phyloP scores from a whole-genome alignment of 2,329 filamentous ascomycete species.

The Aspergillus carbonarius region DNA sequence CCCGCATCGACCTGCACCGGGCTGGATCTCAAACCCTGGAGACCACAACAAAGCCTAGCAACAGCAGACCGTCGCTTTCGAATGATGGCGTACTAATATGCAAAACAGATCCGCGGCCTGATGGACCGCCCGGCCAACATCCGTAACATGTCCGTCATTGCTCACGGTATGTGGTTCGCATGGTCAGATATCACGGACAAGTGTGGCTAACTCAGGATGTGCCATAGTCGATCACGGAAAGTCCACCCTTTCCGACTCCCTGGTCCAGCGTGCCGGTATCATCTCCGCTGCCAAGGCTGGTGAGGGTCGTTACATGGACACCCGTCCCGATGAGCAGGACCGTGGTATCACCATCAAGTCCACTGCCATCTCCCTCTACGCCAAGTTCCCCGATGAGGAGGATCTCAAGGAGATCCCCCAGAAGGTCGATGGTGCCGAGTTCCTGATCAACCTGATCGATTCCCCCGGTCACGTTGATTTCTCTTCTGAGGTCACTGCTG shows the following conservation, averaged over 20 bases:
- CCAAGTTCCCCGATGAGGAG: slow-evolving; percentile 73
- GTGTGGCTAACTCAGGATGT: neutral
- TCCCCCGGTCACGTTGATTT: slow-evolving; percentile 99
- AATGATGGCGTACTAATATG: slow-evolving; percentile 1
- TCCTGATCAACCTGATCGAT: slow-evolving; percentile 99
- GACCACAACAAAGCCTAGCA: neutral
- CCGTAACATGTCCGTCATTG: slow-evolving; percentile 99
- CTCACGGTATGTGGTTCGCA: slow-evolving; percentile 66
- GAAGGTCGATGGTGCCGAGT: slow-evolving; percentile 87
- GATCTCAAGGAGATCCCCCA: slow-evolving; percentile 93
- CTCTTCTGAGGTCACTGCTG: slow-evolving; percentile 98
- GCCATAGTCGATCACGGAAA: slow-evolving; percentile 92
- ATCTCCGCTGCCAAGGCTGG: slow-evolving; percentile 98
- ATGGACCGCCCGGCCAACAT: slow-evolving; percentile 61
- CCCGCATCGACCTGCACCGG: neutral
- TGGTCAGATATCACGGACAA: no score
- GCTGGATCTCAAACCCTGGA: neutral
- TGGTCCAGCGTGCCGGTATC: slow-evolving; percentile 98
- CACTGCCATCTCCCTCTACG: slow-evolving; percentile 98
- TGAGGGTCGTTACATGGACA: slow-evolving; percentile 94
- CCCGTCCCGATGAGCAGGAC: slow-evolving; percentile 95
- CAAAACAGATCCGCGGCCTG: slow-evolving; percentile 44
- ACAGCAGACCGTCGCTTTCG: no score
- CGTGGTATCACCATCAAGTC: slow-evolving; percentile 99
- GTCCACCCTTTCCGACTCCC: slow-evolving; percentile 98